phyloP scores from a whole-genome alignment of 257 asterid species.

The Lycium barbarum region DNA sequence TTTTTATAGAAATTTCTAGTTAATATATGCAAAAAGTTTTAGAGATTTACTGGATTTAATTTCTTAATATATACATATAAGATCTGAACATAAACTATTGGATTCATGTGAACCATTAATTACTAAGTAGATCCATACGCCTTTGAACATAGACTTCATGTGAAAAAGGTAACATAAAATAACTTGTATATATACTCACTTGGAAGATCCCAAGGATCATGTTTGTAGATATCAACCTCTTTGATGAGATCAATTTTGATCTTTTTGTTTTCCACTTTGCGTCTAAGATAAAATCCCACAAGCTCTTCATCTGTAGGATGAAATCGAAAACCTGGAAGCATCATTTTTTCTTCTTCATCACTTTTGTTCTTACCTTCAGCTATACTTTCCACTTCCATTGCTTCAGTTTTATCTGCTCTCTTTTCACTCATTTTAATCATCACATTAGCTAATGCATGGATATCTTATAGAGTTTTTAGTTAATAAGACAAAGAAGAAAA shows the following conservation, averaged over 20 bases:
- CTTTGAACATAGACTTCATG: neutral
- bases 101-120: neutral
- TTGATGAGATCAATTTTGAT: slow-evolving; percentile 21
- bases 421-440: slow-evolving; percentile 16
- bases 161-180: neutral
- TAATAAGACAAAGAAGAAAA: neutral
- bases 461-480: neutral
- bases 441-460: slow-evolving; percentile 3
- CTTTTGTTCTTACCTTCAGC: neutral
- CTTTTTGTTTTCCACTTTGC: slow-evolving; percentile 24
- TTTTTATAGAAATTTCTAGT: too few species aligned
- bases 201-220: slow-evolving; percentile 33
- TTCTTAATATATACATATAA: too few species aligned
- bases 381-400: neutral
- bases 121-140: neutral
- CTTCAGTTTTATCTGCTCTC: neutral
- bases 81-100: neutral
- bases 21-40: too few species aligned
- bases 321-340: slow-evolving; percentile 33
- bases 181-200: neutral
- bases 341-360: slow-evolving; percentile 1
- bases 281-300: slow-evolving; percentile 22
- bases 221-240: slow-evolving; percentile 24
- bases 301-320: slow-evolving; percentile 33
- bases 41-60: too few species aligned